Evolutionary conservation across 2,329 filamentous ascomycete species (phyloP), one percentile per base, ranked within the genome.

Genomic region (Monilinia vaccinii-corymbosi): DNA sequence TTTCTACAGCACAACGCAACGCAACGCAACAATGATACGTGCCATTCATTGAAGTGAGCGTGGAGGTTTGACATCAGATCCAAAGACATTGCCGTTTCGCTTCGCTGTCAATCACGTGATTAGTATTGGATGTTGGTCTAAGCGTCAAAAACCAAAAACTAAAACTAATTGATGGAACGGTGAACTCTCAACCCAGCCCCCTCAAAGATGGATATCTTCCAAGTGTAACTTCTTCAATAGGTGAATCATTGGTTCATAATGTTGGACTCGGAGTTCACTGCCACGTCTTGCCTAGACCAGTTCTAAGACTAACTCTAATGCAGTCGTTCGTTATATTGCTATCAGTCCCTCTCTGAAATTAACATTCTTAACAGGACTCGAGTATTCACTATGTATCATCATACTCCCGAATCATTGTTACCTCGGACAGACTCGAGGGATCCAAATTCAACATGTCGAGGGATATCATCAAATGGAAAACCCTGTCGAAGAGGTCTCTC

Each of bases 351-450:
- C 25, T 7, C 23, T 49, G 34, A 11, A 46, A 47, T 46, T 59
- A 14, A 47, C 48, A n/a, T 56, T 40, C 32, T 16, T 16, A 36
- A 10, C 34, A 60, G 44, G 34, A 49, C 31, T 56, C 40, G 42
- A 56, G 21, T 21, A 49, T 32, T 16, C 21, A 47, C 85, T 62
- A 84, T 85, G 73, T 81, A 85, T 64, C 76, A 81, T 58, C 81
- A 86, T 71, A 96, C 91, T 0, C 92, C 93, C 65, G 92, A 97
- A 77, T 87, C 88, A 23, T 76, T 87, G 32, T 78, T 97, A 61
- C 81, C 81, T 60, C 87, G 92, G 61, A 85, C 85, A 69, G 92
- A 97, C 78, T 96, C 91, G 56, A 90, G 88, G 72, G 87, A 96
- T 66, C 87, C 91, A 2, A 79, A 82, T 1, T 87, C 86, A 14